Evolutionary conservation across 2,329 filamentous ascomycete genomes (phyloP).

Genomic region (Penicillium sp.): DNA sequence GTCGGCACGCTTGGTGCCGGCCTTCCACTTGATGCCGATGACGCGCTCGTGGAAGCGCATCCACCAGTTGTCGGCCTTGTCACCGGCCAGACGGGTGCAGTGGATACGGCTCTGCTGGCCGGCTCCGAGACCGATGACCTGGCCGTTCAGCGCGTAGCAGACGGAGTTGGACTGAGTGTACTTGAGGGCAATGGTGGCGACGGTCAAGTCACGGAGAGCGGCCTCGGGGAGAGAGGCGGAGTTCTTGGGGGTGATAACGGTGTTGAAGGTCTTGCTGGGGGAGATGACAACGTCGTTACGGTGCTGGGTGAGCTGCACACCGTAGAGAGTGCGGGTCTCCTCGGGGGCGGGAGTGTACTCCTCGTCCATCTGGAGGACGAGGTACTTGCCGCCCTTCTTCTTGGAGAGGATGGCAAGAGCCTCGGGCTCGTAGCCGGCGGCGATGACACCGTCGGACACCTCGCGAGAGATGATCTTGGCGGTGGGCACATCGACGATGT

Average conservation of each 20-base stretch:
- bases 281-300: slow-evolving; percentile 90
- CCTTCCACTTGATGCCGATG: slow-evolving; percentile 91
- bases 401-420: slow-evolving; percentile 90
- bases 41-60: slow-evolving; percentile 94
- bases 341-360: slow-evolving; percentile 72
- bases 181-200: slow-evolving; percentile 96
- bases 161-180: slow-evolving; percentile 99
- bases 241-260: slow-evolving; percentile 83
- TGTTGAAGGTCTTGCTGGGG: slow-evolving; percentile 77
- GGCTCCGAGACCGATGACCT: slow-evolving; percentile 90
- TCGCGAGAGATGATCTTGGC: slow-evolving; percentile 98
- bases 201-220: slow-evolving; percentile 84
- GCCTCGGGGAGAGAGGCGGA: slow-evolving; percentile 70
- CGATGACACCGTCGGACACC: slow-evolving; percentile 95
- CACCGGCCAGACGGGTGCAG: slow-evolving; percentile 93
- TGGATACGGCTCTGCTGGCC: slow-evolving; percentile 98
- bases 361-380: slow-evolving; percentile 91
- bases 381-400: slow-evolving; percentile 98
- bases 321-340: slow-evolving; percentile 87
- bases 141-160: slow-evolving; percentile 92
- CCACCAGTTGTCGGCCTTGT: slow-evolving; percentile 99
- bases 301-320: slow-evolving; percentile 82
- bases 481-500: slow-evolving; percentile 86
- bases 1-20: slow-evolving; percentile 91
- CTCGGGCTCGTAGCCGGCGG: slow-evolving; percentile 79